Evolutionary conservation across 768 basidiomycete species (phyloP).

Genomic region (Trametes elegans): DNA sequence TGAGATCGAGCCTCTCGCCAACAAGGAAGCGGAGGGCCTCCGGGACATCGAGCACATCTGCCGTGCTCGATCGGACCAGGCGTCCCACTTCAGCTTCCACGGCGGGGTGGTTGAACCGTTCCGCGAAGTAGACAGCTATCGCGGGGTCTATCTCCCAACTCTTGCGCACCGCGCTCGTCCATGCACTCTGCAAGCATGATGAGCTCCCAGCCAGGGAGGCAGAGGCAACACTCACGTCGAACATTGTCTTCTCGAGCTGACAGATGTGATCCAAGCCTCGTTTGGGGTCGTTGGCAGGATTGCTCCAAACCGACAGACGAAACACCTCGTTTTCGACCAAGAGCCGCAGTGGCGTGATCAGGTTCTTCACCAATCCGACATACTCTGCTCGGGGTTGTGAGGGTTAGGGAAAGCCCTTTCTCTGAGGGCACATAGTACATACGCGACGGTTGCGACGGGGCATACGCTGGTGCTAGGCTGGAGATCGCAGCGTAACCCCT

Average conservation of each 20-base stretch:
- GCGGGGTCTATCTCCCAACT: slow-evolving; percentile 84
- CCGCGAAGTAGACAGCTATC: slow-evolving; percentile 78
- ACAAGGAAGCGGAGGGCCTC: slow-evolving; percentile 82
- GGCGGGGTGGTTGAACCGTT: slow-evolving; percentile 74
- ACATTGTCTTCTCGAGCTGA: slow-evolving; percentile 53
- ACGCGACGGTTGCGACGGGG: slow-evolving; percentile 28
- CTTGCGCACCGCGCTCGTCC: slow-evolving; percentile 66
- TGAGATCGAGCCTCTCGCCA: slow-evolving; percentile 63
- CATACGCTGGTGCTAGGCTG: slow-evolving; percentile 56
- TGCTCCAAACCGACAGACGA: slow-evolving; percentile 85
- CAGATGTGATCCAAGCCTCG: slow-evolving; percentile 62
- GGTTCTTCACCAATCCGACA: slow-evolving; percentile 54
- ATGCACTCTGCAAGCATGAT: slow-evolving; percentile 46
- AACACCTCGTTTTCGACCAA: slow-evolving; percentile 90
- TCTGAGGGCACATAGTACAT: slow-evolving; percentile 4
- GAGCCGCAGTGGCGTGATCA: slow-evolving; percentile 74
- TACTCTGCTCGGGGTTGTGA: slow-evolving; percentile 43
- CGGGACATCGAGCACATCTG: slow-evolving; percentile 66
- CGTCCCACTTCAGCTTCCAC: slow-evolving; percentile 73
- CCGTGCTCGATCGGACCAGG: slow-evolving; percentile 70
- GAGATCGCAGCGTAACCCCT: slow-evolving; percentile 57
- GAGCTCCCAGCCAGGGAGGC: not conserved
- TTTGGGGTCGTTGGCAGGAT: slow-evolving; percentile 75
- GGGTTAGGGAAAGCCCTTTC: too few species aligned
- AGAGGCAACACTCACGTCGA: slow-evolving; percentile 48